A percentile compares a stretch with the other conserved stretches of the same genome.
Conservation (phyloP, 306 rosid genomes). For the Prunus padus region DNA sequence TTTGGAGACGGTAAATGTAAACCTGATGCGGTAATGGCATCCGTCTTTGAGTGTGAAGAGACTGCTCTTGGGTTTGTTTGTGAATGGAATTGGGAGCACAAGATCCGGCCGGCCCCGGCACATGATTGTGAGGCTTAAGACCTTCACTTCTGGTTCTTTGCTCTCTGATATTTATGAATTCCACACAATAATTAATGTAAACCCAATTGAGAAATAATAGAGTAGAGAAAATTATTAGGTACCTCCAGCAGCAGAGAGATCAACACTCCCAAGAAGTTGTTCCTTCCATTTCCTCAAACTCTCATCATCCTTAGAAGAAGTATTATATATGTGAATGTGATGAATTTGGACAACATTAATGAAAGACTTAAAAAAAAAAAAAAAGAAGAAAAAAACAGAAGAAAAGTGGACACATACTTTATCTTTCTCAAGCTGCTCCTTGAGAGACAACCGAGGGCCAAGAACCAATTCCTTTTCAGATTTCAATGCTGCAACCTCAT, state of each 20-base stretch:
- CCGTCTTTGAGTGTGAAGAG: conserved; percentile 79
- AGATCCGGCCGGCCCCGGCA: conserved; percentile 59
- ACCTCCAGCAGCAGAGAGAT: conserved; percentile 80
- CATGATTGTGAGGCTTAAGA: conserved; percentile 61
- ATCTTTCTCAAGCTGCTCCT: conserved; percentile 91
- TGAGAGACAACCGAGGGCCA: conserved; percentile 85
- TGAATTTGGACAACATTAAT: not conserved
- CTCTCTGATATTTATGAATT: conserved; percentile 39
- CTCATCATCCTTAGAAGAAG: conserved; percentile 61
- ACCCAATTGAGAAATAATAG: not conserved
- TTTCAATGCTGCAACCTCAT: conserved; percentile 37
- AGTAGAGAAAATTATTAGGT: not conserved
- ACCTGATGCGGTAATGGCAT: conserved; percentile 48
- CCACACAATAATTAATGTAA: not conserved
- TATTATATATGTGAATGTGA: not conserved
- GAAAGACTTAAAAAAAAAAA: not conserved
- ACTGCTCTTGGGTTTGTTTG: conserved; percentile 47
- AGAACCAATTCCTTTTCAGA: conserved; percentile 47
- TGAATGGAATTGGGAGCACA: conserved; percentile 62
- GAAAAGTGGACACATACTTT: conserved; percentile 41
- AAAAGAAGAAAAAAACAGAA: not conserved
- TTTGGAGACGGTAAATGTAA: conserved; percentile 58
- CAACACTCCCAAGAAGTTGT: conserved; percentile 79
- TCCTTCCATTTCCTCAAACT: conserved; percentile 94
- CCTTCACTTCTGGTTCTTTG: conserved; percentile 81